These are phyloP conservation scores for Mikania micrantha DNA, from an alignment of 129 eudicot genomes.

Conservation along the genomic window DNA sequence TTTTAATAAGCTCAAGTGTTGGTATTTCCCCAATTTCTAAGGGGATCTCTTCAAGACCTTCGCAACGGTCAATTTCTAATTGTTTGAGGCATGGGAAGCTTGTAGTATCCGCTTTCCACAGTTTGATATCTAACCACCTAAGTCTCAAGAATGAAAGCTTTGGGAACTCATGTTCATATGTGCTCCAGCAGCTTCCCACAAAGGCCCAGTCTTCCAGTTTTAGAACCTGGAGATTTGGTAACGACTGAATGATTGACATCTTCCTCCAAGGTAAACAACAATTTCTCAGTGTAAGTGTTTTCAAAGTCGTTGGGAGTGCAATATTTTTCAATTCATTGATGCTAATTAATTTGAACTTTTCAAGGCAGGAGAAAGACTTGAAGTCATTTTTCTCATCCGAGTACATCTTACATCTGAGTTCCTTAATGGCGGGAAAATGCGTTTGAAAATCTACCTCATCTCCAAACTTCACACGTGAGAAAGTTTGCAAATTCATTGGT, in stretches of 20 bases:
- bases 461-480: neutral
- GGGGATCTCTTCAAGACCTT: conserved; percentile 15
- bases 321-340: too few relatives aligned
- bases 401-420: too few relatives aligned
- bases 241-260: conserved; percentile 20
- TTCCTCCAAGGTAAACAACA: conserved; percentile 26
- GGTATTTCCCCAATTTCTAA: conserved; percentile 16
- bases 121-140: neutral
- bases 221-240: conserved; percentile 47
- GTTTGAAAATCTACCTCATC: too few relatives aligned
- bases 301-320: conserved; percentile 31
- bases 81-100: too few relatives aligned
- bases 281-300: conserved; percentile 19
- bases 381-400: too few relatives aligned
- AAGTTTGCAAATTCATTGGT: conserved; percentile 7
- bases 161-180: conserved; percentile 28
- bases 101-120: conserved; percentile 16
- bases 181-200: conserved; percentile 25
- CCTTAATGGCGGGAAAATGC: too few relatives aligned
- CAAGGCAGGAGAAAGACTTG: neutral
- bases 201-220: conserved; percentile 26
- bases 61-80: conserved; percentile 8
- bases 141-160: conserved; percentile 22
- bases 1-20: conserved; percentile 21
- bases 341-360: too few relatives aligned